A percentile compares a stretch with the other conserved stretches of the same genome.
Evolutionary conservation across 805 yeast genomes (phyloP).

Genomic region (Candida chilensis): DNA sequence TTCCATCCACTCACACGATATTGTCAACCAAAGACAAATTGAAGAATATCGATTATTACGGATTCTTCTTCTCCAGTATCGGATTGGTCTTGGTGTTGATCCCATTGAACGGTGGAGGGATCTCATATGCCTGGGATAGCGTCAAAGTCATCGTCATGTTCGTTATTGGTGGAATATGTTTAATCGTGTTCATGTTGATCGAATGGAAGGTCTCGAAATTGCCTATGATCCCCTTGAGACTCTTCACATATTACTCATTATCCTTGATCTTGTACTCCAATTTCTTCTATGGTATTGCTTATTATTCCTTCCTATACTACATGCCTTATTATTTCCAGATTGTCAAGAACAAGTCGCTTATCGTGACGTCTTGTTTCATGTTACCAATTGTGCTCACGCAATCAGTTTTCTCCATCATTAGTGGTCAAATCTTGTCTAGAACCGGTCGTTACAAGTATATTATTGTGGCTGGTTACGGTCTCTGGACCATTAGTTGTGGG

Average conservation of each 20-base stretch:
- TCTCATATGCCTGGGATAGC: conserved; percentile 45
- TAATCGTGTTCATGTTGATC: conserved; percentile 32
- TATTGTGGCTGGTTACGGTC: conserved; percentile 26
- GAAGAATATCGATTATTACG: conserved; percentile 41
- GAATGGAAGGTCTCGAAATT: conserved; percentile 40
- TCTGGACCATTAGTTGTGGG: conserved; percentile 32
- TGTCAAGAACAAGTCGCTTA: conserved; percentile 27
- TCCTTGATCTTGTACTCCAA: no score
- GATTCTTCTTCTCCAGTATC: conserved; percentile 37
- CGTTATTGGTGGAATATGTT: conserved; percentile 20
- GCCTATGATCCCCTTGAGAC: conserved; percentile 45
- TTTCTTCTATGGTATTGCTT: conserved; percentile 40
- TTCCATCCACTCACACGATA: conserved; percentile 23
- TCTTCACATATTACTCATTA: conserved; percentile 24
- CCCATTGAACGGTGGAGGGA: conserved; percentile 58
- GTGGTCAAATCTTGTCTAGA: conserved; percentile 35
- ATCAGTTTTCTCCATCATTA: conserved; percentile 27
- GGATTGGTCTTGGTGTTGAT: conserved; percentile 40
- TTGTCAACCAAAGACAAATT: conserved; percentile 25
- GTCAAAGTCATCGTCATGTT: conserved; percentile 22
- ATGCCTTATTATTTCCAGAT: conserved; percentile 40
- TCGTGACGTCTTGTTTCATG: conserved; percentile 28
- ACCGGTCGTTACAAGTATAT: conserved; percentile 32
- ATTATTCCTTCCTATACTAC: conserved; percentile 35
- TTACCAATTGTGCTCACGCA: conserved; percentile 35